Conservation (phyloP, 345 rosid species). For the Bruguiera parviflora region DNA sequence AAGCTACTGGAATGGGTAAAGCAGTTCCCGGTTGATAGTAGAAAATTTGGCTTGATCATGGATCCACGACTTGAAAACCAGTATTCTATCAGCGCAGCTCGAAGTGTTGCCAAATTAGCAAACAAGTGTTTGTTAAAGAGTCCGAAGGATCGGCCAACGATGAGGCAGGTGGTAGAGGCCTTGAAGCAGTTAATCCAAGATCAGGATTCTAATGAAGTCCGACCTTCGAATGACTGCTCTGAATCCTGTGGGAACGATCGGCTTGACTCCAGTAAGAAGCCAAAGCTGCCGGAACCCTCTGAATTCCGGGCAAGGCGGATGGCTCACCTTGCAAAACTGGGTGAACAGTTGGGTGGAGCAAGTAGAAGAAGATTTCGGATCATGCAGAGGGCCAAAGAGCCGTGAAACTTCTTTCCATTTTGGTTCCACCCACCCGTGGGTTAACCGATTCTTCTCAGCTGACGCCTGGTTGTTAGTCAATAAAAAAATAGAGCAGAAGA, state of each 20-base stretch:
- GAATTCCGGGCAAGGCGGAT: slow-evolving; percentile 59
- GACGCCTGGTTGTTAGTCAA: not conserved
- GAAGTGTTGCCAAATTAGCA: slow-evolving; percentile 65
- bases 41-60: slow-evolving; percentile 54
- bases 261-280: slow-evolving; percentile 16
- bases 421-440: not conserved
- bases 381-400: slow-evolving; percentile 48
- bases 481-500: no score
- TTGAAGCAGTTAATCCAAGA: slow-evolving; percentile 49
- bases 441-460: not conserved
- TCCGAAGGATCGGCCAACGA: slow-evolving; percentile 66
- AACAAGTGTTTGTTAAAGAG: slow-evolving; percentile 57
- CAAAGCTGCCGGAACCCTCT: slow-evolving; percentile 15
- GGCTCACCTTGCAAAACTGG: slow-evolving; percentile 50
- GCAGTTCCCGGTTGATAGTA: slow-evolving; percentile 59
- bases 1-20: slow-evolving; percentile 72
- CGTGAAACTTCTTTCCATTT: slow-evolving; percentile 1
- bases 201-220: slow-evolving; percentile 29
- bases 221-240: slow-evolving; percentile 9
- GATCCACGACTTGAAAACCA: slow-evolving; percentile 62
- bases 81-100: slow-evolving; percentile 47
- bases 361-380: slow-evolving; percentile 46
- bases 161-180: slow-evolving; percentile 59
- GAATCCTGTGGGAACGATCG: slow-evolving; percentile 20
- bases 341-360: slow-evolving; percentile 44